Evolutionary conservation across 768 basidiomycete species (phyloP), one percentile per base, ranked within the genome.

Genomic region (Auricularia sp.): DNA sequence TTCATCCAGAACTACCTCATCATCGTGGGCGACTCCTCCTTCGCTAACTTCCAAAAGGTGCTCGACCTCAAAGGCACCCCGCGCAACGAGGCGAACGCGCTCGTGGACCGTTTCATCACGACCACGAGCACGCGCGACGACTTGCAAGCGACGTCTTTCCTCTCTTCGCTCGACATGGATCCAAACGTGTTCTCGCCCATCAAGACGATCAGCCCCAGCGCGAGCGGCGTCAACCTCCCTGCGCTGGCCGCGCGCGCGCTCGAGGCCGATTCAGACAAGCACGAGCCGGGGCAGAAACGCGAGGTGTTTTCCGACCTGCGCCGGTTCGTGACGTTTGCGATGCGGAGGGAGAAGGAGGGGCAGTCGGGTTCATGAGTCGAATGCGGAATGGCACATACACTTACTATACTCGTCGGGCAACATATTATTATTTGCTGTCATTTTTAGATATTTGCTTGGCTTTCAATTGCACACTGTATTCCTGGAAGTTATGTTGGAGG

Each of bases 41-140:
- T 95, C 75, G 89, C 88, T 36, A 98, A 98, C 75, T 99, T 99
- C 79, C 97, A 98, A 79, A 99, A 99, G 85, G 93, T 89, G 63
- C 82, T 98, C 18, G 95, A 98, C 74, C 81, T 98, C 61, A 97
- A 97, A 74, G 97, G 97, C 6, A 93, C 93, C 0, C 86, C 91
- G 0, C 90, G 92, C 67, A 73, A 77, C 3, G 87, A 90, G 62
- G 94, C 98, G 77, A 93, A 94, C 75, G 84, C 85, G 69, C 84
- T 99, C 14, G 82, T 96, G 44, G 95, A 98, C 73, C 83, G 87
- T 23, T 99, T 98, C 78, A 79, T 98, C 47, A 88, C 91, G 6
- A 88, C 91, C 64, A 98, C 96, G 36, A 96, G 96, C 69, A 94
- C 91, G 3, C 91, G 93, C 72, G 82, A 85, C 34, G 93, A 98